phyloP scores from a whole-genome alignment of 208 protist species.

The Vickermania ingenoplastis region DNA sequence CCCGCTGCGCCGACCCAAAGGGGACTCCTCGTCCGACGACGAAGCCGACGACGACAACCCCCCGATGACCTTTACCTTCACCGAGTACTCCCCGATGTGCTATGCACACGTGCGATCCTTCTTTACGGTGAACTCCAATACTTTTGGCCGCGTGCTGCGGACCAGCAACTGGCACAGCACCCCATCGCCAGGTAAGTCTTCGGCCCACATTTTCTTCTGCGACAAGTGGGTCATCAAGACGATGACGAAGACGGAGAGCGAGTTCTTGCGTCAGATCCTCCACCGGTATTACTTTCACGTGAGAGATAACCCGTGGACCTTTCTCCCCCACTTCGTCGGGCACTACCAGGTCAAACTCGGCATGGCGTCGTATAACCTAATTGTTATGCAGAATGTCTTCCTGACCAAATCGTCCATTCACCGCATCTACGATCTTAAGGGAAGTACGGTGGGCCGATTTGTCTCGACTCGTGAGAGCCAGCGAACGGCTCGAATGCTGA shows the following conservation, averaged over 20 bases:
- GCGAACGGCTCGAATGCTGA: conserved; percentile 82
- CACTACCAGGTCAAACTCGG: conserved; percentile 71
- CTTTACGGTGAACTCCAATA: conserved; percentile 59
- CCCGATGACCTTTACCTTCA: conserved; percentile 59
- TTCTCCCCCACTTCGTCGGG: conserved; percentile 88
- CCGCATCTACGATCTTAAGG: conserved; percentile 92
- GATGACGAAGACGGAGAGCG: conserved; percentile 81
- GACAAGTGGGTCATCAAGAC: conserved; percentile 91
- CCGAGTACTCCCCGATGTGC: conserved; percentile 88
- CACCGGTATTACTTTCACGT: conserved; percentile 90
- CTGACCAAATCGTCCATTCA: conserved; percentile 84
- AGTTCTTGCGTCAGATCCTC: conserved; percentile 82
- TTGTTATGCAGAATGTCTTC: conserved; percentile 94
- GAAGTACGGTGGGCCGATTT: conserved; percentile 85
- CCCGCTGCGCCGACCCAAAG: not conserved
- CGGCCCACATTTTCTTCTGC: conserved; percentile 88
- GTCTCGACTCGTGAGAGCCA: conserved; percentile 70
- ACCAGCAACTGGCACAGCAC: conserved; percentile 81
- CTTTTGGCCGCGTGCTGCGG: conserved; percentile 65
- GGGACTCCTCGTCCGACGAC: conserved; percentile 24
- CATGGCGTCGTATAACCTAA: conserved; percentile 60
- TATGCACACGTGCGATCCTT: conserved; percentile 86
- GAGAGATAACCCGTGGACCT: conserved; percentile 79
- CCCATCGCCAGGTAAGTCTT: conserved; percentile 83
- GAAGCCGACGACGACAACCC: conserved; percentile 23